Evolutionary conservation across 371 early-diverging fungal species (phyloP), one percentile per base, ranked within the genome.

Genomic region (Entomophthora muscae): DNA sequence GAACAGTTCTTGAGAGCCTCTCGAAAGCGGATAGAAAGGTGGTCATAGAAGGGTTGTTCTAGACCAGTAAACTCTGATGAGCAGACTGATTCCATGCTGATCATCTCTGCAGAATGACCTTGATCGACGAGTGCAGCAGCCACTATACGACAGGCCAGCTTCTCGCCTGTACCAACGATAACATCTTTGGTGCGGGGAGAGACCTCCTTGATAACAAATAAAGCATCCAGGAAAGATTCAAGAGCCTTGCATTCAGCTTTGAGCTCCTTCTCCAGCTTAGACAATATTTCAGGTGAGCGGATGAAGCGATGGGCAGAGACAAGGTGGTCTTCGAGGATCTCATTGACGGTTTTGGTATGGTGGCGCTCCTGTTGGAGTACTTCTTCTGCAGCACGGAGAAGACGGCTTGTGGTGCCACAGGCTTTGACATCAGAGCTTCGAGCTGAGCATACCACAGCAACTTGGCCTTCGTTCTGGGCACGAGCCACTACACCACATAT

Each of bases 101-200:
- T 85, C n/a, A 75, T 74, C 0, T 65, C 66, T n/a, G 93, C 77
- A 1, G 77, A 76, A 17, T 42, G 42, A 42, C 42, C 5, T 10
- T 42, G 17, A 42, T 42, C 42, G 5, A 42, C 42, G 10, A 17
- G 42, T 42, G 17, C 5, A 5, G 42, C 5, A 69, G 91, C 93
- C 53, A 97, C 89, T 59, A 93, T 84, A 66, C 84, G 78, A 65
- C 96, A 94, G 0, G 93, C 83, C 3, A 98, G 75, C 68, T 85
- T 90, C 75, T 98, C 98, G 60, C 98, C 98, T 21, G 83, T 81
- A 57, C 91, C 89, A 66, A 98, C 83, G 63, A 98, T 93, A 63
- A 93, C 82, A 73, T 98, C 98, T 64, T 85, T 78, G 1, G 97
- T 93, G 64, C 92, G 79, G 57, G 94, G 93, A 22, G 97, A 94